phyloP scores from a whole-genome alignment of 192 early-diverging fungal species.

The Gamsiella multidivaricata region DNA sequence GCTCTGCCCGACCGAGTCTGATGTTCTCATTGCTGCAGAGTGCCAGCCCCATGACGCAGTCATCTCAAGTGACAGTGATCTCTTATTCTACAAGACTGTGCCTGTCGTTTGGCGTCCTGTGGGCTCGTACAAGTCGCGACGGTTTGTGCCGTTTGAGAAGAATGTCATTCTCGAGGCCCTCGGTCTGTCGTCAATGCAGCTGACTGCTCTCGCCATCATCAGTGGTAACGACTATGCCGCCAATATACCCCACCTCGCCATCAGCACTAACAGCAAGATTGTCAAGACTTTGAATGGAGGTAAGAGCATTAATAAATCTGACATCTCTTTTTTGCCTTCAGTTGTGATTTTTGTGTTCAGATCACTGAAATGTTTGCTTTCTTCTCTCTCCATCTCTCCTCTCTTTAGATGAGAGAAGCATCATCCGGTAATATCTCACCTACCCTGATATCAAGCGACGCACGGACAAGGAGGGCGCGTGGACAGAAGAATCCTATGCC shows the following conservation, averaged over 20 bases:
- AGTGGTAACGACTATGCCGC: constrained; percentile 28
- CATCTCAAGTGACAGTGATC: not conserved
- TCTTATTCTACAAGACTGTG: constrained; percentile 1
- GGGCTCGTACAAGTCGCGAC: not conserved
- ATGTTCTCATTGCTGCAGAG: constrained; percentile 15
- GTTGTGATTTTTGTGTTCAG: not conserved
- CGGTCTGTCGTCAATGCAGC: not conserved
- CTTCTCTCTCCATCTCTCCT: not conserved
- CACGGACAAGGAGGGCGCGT: not conserved
- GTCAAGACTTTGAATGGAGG: constrained; percentile 3
- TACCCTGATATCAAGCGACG: not conserved
- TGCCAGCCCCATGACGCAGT: constrained; percentile 6
- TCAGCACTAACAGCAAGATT: constrained; percentile 20
- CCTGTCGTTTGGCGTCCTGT: constrained; percentile 15
- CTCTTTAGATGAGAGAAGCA: constrained; percentile 2
- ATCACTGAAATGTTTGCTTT: not conserved
- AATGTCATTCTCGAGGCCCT: not conserved
- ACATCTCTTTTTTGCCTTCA: not conserved
- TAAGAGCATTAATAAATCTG: constrained; percentile 8
- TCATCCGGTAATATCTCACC: constrained; percentile 2
- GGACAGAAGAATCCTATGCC: constrained; percentile 2
- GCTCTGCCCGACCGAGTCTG: not conserved
- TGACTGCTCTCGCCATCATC: constrained; percentile 13
- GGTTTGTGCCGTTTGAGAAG: not conserved
- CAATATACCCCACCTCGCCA: constrained; percentile 20